A percentile compares a stretch with the other conserved stretches of the same genome.
phyloP scores from a whole-genome alignment of 1,284 basidiomycete species.

The Marasmius oreades region DNA sequence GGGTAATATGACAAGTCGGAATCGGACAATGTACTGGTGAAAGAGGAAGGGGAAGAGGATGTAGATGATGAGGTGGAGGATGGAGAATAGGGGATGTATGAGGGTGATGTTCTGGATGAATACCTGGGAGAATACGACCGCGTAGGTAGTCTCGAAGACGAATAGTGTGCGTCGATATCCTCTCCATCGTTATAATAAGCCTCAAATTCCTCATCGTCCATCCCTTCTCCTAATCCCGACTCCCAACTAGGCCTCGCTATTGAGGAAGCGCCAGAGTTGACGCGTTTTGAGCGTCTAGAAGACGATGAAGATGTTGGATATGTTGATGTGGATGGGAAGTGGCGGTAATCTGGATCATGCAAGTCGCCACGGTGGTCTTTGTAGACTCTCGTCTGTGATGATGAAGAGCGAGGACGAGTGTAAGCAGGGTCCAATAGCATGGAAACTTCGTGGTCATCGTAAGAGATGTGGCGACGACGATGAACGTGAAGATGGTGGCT shows the following conservation, averaged over 20 bases:
- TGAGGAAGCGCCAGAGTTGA: conserved; percentile 6
- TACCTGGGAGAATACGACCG: conserved; percentile 12
- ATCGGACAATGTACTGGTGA: conserved; percentile 11
- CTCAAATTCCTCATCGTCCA: conserved; percentile 28
- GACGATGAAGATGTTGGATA: conserved; percentile 23
- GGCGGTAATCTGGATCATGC: conserved; percentile 65
- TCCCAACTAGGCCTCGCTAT: conserved; percentile 17
- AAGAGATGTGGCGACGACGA: not conserved
- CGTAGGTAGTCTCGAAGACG: conserved; percentile 3
- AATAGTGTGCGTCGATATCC: conserved; percentile 22
- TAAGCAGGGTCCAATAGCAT: conserved; percentile 65
- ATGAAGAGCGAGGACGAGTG: conserved; percentile 32
- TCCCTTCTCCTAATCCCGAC: conserved; percentile 17
- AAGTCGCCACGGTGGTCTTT: conserved; percentile 59
- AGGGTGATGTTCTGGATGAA: not conserved
- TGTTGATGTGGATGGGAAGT: conserved; percentile 46
- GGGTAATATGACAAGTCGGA: not conserved
- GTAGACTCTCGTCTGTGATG: conserved; percentile 37
- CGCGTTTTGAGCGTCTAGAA: conserved; percentile 26
- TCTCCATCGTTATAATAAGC: conserved; percentile 22
- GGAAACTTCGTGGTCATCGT: conserved; percentile 40
- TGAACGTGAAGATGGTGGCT: not conserved
- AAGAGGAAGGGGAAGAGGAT: conserved; percentile 15
- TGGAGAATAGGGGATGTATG: conserved; percentile 7
- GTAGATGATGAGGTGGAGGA: conserved; percentile 13